Percentiles rank a stretch among this genome's conserved stretches.
These are phyloP conservation scores for Hyaloraphidium curvatum DNA, from an alignment of 192 early-diverging fungal species.

Conservation along the genomic window DNA sequence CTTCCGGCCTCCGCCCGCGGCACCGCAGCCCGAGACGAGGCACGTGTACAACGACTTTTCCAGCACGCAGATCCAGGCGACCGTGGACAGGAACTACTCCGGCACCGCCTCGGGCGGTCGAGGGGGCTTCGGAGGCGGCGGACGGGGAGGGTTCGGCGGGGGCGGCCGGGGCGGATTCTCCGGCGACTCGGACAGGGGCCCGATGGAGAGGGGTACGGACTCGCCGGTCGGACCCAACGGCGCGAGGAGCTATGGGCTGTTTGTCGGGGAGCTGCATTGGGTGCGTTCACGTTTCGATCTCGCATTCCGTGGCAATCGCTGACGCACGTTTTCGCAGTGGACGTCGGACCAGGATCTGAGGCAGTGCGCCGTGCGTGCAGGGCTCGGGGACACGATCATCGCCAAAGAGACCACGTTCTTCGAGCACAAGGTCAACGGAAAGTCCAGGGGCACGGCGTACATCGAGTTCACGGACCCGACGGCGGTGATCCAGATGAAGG, in stretches of 20 bases:
- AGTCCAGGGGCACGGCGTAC: neutral
- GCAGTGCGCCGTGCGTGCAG: neutral
- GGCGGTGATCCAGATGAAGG: slow-evolving; percentile 4
- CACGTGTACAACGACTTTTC: no score
- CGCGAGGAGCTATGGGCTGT: neutral
- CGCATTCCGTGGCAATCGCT: neutral
- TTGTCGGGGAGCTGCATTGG: slow-evolving; percentile 3
- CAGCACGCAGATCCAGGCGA: no score
- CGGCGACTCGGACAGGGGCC: neutral
- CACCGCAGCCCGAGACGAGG: no score
- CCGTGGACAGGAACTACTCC: no score
- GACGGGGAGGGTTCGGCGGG: neutral
- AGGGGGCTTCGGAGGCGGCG: neutral
- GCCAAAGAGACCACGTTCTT: slow-evolving; percentile 1
- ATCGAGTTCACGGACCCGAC: neutral
- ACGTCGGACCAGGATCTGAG: neutral
- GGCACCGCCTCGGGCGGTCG: no score
- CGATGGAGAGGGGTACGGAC: neutral
- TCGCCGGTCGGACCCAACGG: neutral
- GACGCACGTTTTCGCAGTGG: neutral
- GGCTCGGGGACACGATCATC: neutral
- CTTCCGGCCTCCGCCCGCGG: no score
- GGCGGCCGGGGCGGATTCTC: neutral
- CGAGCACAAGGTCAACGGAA: slow-evolving; percentile 2
- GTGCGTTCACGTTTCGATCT: neutral